These are phyloP conservation scores for Tuber microsphaerosporum DNA, from an alignment of 495 filamentous ascomycete genomes.

Conservation along the genomic window DNA sequence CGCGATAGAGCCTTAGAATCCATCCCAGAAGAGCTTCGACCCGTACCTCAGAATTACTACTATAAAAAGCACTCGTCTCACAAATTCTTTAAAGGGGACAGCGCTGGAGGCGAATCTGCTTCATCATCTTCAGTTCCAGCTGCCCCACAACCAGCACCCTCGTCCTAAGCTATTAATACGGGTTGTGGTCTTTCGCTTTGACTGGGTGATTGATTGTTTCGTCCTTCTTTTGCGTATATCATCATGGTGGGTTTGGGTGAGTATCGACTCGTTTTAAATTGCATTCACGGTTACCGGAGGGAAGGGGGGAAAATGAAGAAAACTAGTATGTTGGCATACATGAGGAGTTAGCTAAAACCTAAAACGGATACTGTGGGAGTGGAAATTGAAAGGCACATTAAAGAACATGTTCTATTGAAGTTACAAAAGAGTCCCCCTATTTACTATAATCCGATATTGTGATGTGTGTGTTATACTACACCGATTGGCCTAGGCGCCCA, in stretches of 20 bases:
- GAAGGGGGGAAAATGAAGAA: neutral
- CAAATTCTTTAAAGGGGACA: slow-evolving; percentile 48
- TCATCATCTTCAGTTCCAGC: neutral
- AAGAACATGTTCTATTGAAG: neutral
- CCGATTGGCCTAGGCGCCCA: slow-evolving; percentile 61
- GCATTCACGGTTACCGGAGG: neutral
- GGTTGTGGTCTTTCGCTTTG: neutral
- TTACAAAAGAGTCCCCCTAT: neutral
- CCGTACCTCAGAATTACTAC: slow-evolving; percentile 65
- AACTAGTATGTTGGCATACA: neutral
- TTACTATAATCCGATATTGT: neutral
- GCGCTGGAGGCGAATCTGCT: slow-evolving; percentile 1
- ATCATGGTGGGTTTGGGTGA: neutral
- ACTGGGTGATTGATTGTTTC: neutral
- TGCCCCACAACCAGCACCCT: neutral
- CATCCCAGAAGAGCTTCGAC: slow-evolving; percentile 59
- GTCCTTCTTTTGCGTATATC: neutral
- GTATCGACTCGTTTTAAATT: neutral
- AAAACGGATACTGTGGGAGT: slow-evolving; percentile 8
- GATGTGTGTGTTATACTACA: slow-evolving; percentile 44
- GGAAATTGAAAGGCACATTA: neutral
- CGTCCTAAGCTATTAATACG: neutral
- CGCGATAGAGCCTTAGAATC: slow-evolving; percentile 61
- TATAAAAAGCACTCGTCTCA: slow-evolving; percentile 51
- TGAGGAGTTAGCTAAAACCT: neutral